phyloP scores from a whole-genome alignment of 495 filamentous ascomycete genomes.

The Corynascus novoguineensis region DNA sequence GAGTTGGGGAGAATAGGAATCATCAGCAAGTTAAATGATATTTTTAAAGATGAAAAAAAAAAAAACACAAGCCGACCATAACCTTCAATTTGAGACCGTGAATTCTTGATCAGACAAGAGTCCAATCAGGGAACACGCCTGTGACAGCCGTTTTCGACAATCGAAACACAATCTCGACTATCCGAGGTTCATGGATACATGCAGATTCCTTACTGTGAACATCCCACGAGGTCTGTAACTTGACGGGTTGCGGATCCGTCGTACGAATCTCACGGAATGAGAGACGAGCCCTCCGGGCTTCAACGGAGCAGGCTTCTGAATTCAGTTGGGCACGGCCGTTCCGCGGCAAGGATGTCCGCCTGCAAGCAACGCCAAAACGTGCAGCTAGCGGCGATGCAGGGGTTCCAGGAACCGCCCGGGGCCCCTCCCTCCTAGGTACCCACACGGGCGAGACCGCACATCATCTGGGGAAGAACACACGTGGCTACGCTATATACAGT shows the following conservation, averaged over 20 bases:
- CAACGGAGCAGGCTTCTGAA: conserved; percentile 9
- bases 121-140: too few species aligned
- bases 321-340: conserved; percentile 9
- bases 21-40: too few species aligned
- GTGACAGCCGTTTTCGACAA: too few species aligned
- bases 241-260: neutral
- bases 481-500: too few species aligned
- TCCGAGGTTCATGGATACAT: too few species aligned
- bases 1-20: too few species aligned
- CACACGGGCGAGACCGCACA: conserved; percentile 9
- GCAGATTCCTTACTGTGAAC: neutral
- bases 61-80: too few species aligned
- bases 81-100: too few species aligned
- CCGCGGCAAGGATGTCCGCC: neutral
- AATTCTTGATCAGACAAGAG: too few species aligned
- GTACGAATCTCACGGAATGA: conserved; percentile 5
- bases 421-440: neutral
- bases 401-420: neutral
- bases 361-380: conserved; percentile 14
- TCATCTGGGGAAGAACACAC: neutral
- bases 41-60: too few species aligned
- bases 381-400: conserved; percentile 14
- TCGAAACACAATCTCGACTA: too few species aligned
- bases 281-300: conserved; percentile 4
- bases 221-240: neutral